Evolutionary conservation across 306 rosid genomes (phyloP), one percentile per base, ranked within the genome.

Genomic region (Morella rubra): DNA sequence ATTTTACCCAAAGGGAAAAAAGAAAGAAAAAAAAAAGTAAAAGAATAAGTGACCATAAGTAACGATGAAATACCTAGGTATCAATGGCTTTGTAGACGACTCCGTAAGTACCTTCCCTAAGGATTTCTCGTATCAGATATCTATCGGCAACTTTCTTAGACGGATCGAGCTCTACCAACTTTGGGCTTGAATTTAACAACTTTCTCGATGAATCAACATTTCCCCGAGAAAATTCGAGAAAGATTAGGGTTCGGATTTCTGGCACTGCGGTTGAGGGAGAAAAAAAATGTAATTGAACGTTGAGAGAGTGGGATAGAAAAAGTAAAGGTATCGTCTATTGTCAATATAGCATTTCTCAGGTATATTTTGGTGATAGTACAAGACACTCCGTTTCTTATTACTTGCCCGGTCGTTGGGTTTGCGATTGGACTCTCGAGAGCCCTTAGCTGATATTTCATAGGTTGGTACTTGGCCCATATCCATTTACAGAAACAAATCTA

Each of bases 101-200:
- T 67, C 99, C 99, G 81, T 92, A 95, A 73, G 99, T 95, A 87
- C 99, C 99, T 85, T 95, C 99, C 68, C 99, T 97, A 32, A 95
- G 97, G 40, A 89, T 84, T 81, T 92, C 99, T 40, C 97, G 99
- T 85, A 88, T 95, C 82, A 95, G 87, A 81, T 95, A 95, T 81
- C 97, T 92, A 79, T 92, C 99, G 4, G 99, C 99, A 16, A 95
- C 97, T 88, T 88, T 92, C 92, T 92, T 95, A 6, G 91, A 52
- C 27, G 62, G 76, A 87, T 91, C 97, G 76, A 74, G 70, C 67
- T 87, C 96, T 19, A 86, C 49, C 96, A 90, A 90, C 64, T 72
- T 92, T n/a, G 58, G 73, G 68, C 50, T 18, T 15, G 45, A 77
- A 71, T 56, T 60, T 54, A 59, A 6, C 41, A 82, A 68, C 71